Evolutionary conservation across 169 alveolate genomes (phyloP).

Genomic region (Plasmodium fragile): DNA sequence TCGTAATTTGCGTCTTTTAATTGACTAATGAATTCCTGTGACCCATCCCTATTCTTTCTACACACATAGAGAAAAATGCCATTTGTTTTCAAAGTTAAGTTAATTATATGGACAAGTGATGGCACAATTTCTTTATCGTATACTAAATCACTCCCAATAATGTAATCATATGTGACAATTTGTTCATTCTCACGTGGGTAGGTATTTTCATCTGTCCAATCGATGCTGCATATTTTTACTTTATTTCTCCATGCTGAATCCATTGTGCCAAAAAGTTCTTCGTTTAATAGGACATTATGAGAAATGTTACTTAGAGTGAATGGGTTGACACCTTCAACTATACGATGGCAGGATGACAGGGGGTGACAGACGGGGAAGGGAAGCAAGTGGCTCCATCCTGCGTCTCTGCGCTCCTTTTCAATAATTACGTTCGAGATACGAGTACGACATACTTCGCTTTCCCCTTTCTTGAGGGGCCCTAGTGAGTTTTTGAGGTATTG

Average conservation of each 20-base stretch:
- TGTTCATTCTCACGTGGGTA: constrained; percentile 47
- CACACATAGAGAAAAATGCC: constrained; percentile 81
- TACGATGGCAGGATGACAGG: too few species aligned
- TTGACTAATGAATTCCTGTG: constrained; percentile 69
- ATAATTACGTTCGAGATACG: neutral
- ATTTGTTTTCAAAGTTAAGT: constrained; percentile 29
- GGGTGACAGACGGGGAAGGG: too few species aligned
- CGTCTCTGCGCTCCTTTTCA: too few species aligned
- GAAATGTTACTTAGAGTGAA: constrained; percentile 78
- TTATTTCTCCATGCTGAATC: constrained; percentile 37
- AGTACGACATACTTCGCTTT: neutral
- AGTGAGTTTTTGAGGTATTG: neutral
- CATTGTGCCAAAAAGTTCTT: neutral
- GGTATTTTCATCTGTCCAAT: constrained; percentile 73
- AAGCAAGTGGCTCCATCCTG: too few species aligned
- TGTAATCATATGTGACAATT: constrained; percentile 59
- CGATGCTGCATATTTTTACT: constrained; percentile 59
- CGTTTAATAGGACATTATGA: constrained; percentile 78
- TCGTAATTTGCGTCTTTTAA: constrained; percentile 46
- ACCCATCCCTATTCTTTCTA: constrained; percentile 80
- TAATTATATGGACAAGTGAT: constrained; percentile 72
- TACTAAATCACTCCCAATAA: constrained; percentile 85
- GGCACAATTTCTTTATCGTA: constrained; percentile 78
- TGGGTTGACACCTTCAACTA: constrained; percentile 76
- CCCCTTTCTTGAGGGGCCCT: neutral